phyloP scores from a whole-genome alignment of 345 rosid species.

The Crucihimalaya himalaica region DNA sequence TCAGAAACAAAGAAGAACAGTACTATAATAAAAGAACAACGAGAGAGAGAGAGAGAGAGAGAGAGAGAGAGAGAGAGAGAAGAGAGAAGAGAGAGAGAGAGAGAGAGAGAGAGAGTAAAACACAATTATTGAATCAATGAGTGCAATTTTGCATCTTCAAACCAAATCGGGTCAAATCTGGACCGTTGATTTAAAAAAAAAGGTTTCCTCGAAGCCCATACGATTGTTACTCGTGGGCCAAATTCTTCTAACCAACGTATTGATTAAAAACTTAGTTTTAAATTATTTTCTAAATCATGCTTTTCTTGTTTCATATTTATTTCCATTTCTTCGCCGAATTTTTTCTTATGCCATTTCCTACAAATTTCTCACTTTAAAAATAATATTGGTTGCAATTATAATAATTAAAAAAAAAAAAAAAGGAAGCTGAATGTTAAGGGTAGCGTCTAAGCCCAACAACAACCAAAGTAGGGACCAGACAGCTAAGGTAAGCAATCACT shows the following conservation, averaged over 20 bases:
- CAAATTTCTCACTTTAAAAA: too few species aligned
- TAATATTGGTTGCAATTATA: too few species aligned
- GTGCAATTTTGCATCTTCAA: neutral
- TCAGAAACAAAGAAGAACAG: slow-evolving; percentile 1
- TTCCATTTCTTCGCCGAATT: too few species aligned
- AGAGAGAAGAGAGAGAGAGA: neutral
- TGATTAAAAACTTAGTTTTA: neutral
- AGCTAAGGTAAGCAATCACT: slow-evolving; percentile 2
- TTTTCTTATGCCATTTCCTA: too few species aligned
- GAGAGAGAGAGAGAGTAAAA: neutral
- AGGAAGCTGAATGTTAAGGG: neutral
- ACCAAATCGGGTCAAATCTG: neutral
- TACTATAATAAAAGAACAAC: neutral
- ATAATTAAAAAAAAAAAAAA: neutral
- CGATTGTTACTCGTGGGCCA: slow-evolving; percentile 2
- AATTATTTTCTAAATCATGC: too few species aligned
- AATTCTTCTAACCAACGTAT: neutral
- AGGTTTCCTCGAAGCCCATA: neutral
- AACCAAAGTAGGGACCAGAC: slow-evolving; percentile 15
- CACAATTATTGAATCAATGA: slow-evolving; percentile 12
- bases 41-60: neutral
- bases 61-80: too few species aligned
- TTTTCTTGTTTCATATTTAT: too few species aligned
- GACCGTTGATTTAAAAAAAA: neutral
- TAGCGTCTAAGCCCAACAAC: slow-evolving; percentile 29